Evolutionary conservation across 1,284 basidiomycete species (phyloP).

Genomic region (Sanguinoderma infundibulare): DNA sequence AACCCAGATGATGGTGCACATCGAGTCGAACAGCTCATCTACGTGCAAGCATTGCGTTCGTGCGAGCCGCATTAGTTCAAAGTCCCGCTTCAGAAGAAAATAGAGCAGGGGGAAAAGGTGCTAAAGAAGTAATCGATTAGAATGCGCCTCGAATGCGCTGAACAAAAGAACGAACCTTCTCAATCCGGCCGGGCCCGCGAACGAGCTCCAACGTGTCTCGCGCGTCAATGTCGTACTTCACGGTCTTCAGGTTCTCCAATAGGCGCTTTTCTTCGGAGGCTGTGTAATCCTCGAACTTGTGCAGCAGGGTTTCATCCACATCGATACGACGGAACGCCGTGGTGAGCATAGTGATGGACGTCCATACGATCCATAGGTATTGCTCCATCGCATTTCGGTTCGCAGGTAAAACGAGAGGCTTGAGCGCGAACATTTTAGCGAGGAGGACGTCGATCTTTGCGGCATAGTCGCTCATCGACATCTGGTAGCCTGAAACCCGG

Average conservation of each 20-base stretch:
- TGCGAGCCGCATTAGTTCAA: slow-evolving; percentile 28
- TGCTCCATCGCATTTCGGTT: slow-evolving; percentile 23
- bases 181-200: slow-evolving; percentile 27
- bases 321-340: slow-evolving; percentile 9
- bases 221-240: slow-evolving; percentile 33
- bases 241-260: slow-evolving; percentile 23
- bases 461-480: slow-evolving; percentile 25
- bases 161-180: slow-evolving; percentile 18
- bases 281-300: slow-evolving; percentile 23
- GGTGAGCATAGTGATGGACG: not conserved
- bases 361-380: slow-evolving; percentile 20
- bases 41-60: slow-evolving; percentile 19
- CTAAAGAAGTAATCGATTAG: slow-evolving; percentile 7
- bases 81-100: slow-evolving; percentile 30
- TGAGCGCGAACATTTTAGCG: slow-evolving; percentile 25
- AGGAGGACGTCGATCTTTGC: slow-evolving; percentile 25
- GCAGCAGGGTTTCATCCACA: slow-evolving; percentile 1
- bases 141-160: too few species aligned
- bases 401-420: slow-evolving; percentile 11
- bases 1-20: slow-evolving; percentile 4
- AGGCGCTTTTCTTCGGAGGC: slow-evolving; percentile 28
- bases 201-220: slow-evolving; percentile 29
- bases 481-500: slow-evolving; percentile 22
- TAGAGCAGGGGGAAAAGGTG: slow-evolving; percentile 32
- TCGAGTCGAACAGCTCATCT: slow-evolving; percentile 23